These are phyloP conservation scores for Blastobotrys malaysiensis DNA, from an alignment of 1,139 yeast genomes.

Conservation along the genomic window DNA sequence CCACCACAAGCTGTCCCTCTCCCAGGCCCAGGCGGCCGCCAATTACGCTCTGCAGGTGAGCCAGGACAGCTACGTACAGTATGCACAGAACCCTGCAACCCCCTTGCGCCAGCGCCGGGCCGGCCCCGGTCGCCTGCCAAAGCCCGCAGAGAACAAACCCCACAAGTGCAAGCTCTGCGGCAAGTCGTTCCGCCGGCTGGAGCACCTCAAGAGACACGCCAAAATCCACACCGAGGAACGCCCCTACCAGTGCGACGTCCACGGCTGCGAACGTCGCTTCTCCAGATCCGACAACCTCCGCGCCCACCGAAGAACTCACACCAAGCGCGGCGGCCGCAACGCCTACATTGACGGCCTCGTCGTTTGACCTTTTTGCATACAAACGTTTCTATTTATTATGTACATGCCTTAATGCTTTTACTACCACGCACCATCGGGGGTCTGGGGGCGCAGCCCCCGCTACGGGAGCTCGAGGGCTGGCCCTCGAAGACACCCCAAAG, in stretches of 20 bases:
- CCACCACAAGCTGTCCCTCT: slow-evolving; percentile 2
- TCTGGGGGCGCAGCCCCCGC: too few species aligned
- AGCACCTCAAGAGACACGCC: slow-evolving; percentile 86
- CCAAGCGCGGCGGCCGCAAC: slow-evolving; percentile 45
- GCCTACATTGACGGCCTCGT: slow-evolving; percentile 35
- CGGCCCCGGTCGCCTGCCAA: slow-evolving; percentile 15
- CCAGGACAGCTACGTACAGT: not conserved
- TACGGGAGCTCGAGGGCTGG: too few species aligned
- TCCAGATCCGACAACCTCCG: slow-evolving; percentile 74
- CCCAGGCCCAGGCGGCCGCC: slow-evolving; percentile 14
- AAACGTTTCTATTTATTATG: slow-evolving; percentile 1
- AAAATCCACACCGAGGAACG: slow-evolving; percentile 85
- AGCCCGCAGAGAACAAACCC: slow-evolving; percentile 27
- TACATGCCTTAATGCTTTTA: not conserved
- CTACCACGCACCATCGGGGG: too few species aligned
- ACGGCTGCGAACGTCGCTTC: slow-evolving; percentile 65
- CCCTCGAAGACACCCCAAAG: too few species aligned
- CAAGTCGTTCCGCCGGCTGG: slow-evolving; percentile 86
- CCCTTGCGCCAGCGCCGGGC: slow-evolving; percentile 10
- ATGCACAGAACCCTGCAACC: not conserved
- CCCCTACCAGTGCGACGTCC: slow-evolving; percentile 67
- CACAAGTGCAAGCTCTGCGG: slow-evolving; percentile 49
- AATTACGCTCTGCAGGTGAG: slow-evolving; percentile 10
- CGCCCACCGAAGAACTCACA: slow-evolving; percentile 73
- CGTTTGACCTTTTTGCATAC: slow-evolving; percentile 1